Evolutionary conservation across 768 basidiomycete genomes (phyloP).

Genomic region (Leccinellum luteum): DNA sequence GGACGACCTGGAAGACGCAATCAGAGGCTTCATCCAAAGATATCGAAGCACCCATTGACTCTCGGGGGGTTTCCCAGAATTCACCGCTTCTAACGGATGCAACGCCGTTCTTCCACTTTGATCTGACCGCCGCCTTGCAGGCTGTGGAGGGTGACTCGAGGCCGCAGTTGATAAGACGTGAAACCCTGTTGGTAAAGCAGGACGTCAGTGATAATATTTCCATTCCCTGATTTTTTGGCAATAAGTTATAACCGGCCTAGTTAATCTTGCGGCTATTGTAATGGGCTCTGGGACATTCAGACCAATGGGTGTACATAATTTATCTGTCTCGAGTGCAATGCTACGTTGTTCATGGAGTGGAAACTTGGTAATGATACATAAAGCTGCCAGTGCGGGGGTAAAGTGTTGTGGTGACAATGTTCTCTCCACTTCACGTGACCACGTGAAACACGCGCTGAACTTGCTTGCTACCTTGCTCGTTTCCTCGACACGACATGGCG

Average conservation of each 20-base stretch:
- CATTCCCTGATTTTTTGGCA: background rate
- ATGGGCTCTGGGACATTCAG: background rate
- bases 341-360: background rate
- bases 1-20: background rate
- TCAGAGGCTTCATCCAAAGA: background rate
- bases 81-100: background rate
- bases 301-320: background rate
- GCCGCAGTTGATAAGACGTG: background rate
- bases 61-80: background rate
- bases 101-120: background rate
- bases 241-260: background rate
- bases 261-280: background rate
- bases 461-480: background rate
- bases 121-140: background rate
- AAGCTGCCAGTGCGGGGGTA: too few relatives aligned
- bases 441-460: background rate
- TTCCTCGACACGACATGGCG: constrained; percentile 31
- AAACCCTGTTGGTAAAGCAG: background rate
- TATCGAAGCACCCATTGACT: background rate
- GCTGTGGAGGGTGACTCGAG: background rate
- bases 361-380: background rate
- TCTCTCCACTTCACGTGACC: too few relatives aligned
- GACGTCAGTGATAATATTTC: background rate
- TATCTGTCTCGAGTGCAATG: background rate
- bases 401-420: too few relatives aligned